Conservation (phyloP, 2,329 filamentous ascomycete genomes). For the Pestalotiopsis sp. region DNA sequence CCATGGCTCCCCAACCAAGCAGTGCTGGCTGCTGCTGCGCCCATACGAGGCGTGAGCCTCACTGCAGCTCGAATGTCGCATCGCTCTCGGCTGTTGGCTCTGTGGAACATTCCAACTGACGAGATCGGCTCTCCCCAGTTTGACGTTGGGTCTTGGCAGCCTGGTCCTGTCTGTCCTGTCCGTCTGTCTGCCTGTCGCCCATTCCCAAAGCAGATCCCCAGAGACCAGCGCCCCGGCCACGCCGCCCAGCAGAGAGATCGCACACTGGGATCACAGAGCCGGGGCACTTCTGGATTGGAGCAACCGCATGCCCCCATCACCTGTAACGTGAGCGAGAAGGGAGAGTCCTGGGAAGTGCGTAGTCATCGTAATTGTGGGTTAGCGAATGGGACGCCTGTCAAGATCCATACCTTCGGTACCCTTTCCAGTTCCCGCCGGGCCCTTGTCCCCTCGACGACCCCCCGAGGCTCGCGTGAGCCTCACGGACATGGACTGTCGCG, state of each 20-base stretch:
- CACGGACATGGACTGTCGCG: not conserved
- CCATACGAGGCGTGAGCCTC: constrained; percentile 12
- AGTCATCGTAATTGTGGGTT: not conserved
- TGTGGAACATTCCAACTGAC: not conserved
- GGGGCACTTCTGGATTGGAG: not conserved
- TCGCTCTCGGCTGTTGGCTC: not conserved
- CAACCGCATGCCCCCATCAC: not conserved
- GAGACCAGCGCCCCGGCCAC: not conserved
- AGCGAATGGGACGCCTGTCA: constrained; percentile 1
- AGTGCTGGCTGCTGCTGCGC: not conserved
- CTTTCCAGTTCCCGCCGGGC: constrained; percentile 1
- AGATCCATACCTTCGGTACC: constrained; percentile 6
- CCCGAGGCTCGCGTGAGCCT: constrained; percentile 1
- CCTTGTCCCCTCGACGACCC: not conserved
- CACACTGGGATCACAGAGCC: not conserved
- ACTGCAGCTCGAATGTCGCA: constrained; percentile 1
- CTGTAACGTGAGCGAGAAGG: not conserved
- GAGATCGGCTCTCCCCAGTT: constrained; percentile 2
- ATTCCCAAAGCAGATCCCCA: not conserved
- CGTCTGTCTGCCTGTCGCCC: not conserved
- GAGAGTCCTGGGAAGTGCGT: not conserved
- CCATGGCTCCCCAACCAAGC: constrained; percentile 5
- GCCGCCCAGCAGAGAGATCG: not conserved
- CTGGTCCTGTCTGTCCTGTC: not conserved
- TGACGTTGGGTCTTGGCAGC: not conserved